Percentiles rank a stretch among this genome's conserved stretches.
Conservation (phyloP, 495 filamentous ascomycete species). For the Cetradonia linearis region DNA sequence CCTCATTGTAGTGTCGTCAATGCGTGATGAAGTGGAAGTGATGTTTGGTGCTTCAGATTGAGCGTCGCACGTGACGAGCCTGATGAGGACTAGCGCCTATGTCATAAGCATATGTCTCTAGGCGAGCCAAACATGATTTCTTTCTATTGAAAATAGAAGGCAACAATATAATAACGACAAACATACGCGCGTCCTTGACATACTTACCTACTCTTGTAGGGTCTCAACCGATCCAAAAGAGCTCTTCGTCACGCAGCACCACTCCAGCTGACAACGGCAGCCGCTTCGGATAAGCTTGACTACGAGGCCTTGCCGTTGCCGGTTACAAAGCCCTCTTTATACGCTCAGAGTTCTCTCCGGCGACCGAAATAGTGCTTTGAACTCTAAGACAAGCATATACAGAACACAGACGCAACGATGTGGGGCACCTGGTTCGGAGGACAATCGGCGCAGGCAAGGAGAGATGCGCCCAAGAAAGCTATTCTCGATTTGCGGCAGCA, state of each 20-base stretch:
- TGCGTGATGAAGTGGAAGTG: no score
- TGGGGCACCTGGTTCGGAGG: slow-evolving; percentile 76
- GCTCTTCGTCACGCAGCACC: not conserved
- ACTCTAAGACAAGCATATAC: not conserved
- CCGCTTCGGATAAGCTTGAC: not conserved
- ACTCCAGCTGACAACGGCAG: not conserved
- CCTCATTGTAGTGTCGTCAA: not conserved
- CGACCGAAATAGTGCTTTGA: not conserved
- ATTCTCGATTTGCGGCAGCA: slow-evolving; percentile 81
- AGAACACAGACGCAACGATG: slow-evolving; percentile 34
- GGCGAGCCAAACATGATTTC: not conserved
- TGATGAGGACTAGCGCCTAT: slow-evolving; percentile 13
- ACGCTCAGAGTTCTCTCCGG: not conserved
- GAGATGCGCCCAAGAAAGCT: slow-evolving; percentile 93
- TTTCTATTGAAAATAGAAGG: not conserved
- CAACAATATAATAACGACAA: not conserved
- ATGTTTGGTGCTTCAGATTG: not conserved
- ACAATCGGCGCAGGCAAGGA: slow-evolving; percentile 66
- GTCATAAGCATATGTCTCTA: slow-evolving; percentile 10
- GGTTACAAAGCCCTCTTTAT: not conserved
- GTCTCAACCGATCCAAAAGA: not conserved
- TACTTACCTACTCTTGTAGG: not conserved
- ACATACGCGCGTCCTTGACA: not conserved
- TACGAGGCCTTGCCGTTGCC: not conserved
- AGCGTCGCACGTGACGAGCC: slow-evolving; percentile 3